Conservation (phyloP, 78 protist species). For the Salpingoeca rosetta region DNA sequence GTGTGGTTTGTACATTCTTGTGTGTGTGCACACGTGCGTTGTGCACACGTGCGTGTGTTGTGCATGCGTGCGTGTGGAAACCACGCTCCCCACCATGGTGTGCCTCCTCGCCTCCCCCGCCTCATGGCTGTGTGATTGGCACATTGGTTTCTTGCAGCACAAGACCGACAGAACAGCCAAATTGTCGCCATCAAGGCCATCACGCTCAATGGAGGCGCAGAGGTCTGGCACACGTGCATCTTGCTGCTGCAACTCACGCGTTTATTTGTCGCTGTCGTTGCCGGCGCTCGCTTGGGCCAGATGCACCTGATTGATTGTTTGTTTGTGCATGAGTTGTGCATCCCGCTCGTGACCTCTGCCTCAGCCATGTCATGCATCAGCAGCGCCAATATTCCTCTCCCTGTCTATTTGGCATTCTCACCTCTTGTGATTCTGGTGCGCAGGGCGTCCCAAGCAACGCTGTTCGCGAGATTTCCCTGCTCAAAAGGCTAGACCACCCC, state of each 20-base stretch:
- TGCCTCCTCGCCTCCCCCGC: too few species aligned
- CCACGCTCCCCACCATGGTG: background rate
- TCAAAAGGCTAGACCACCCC: conserved; percentile 86
- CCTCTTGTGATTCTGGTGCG: conserved; percentile 72
- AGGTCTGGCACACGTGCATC: conserved; percentile 3
- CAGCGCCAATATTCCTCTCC: background rate
- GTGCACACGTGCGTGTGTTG: background rate
- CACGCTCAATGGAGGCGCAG: conserved; percentile 86
- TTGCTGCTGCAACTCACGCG: too few species aligned
- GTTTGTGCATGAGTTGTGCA: too few species aligned
- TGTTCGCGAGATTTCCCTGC: conserved; percentile 89
- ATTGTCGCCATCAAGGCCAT: conserved; percentile 91
- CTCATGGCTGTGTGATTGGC: too few species aligned
- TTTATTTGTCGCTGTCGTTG: too few species aligned
- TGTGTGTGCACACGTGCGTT: background rate
- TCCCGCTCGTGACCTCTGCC: too few species aligned
- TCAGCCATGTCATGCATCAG: too few species aligned
- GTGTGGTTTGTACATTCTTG: too few species aligned
- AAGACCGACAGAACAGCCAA: conserved; percentile 37
- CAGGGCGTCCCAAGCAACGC: conserved; percentile 96
- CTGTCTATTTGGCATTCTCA: background rate
- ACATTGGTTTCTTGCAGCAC: conserved; percentile 44
- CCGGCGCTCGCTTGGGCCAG: too few species aligned
- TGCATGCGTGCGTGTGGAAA: background rate
- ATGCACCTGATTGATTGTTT: too few species aligned